phyloP scores from a whole-genome alignment of 768 basidiomycete species.

The Tephrocybe rancida region DNA sequence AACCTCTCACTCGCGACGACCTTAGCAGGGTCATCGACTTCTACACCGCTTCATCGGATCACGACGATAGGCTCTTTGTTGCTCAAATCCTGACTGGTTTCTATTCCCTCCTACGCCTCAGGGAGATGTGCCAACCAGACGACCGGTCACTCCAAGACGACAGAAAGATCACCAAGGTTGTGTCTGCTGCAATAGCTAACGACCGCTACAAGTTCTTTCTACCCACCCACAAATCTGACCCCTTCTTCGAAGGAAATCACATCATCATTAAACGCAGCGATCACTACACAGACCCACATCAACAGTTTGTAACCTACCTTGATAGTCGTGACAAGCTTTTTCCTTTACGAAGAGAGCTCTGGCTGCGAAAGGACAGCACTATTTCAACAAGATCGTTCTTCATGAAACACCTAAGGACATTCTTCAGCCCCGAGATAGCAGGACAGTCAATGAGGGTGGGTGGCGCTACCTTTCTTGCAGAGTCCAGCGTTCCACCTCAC shows the following conservation, averaged over 20 bases:
- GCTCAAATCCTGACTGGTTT: too few species aligned
- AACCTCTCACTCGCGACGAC: not conserved
- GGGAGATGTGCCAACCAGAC: not conserved
- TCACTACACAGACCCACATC: constrained; percentile 1
- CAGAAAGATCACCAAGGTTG: too few species aligned
- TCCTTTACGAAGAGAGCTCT: constrained; percentile 14
- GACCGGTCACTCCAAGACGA: not conserved
- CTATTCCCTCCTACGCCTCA: too few species aligned
- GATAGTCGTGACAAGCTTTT: not conserved
- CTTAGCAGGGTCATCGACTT: not conserved
- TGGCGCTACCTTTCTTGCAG: constrained; percentile 35
- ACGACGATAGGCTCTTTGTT: too few species aligned
- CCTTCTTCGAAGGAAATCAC: too few species aligned
- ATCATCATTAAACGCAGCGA: too few species aligned
- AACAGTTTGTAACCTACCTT: constrained; percentile 5
- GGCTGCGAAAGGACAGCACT: constrained; percentile 13
- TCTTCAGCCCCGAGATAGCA: constrained; percentile 17
- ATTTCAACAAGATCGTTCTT: constrained; percentile 20
- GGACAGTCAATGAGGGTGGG: constrained; percentile 43
- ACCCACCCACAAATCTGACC: not conserved
- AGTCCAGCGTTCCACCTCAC: constrained; percentile 22
- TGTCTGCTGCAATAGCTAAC: not conserved
- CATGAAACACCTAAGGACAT: constrained; percentile 8
- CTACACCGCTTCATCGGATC: not conserved
- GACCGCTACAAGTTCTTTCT: not conserved